Base-by-base conservation (phyloP, 139 green algal genomes). In the Klebsormidium nitens region DNA sequence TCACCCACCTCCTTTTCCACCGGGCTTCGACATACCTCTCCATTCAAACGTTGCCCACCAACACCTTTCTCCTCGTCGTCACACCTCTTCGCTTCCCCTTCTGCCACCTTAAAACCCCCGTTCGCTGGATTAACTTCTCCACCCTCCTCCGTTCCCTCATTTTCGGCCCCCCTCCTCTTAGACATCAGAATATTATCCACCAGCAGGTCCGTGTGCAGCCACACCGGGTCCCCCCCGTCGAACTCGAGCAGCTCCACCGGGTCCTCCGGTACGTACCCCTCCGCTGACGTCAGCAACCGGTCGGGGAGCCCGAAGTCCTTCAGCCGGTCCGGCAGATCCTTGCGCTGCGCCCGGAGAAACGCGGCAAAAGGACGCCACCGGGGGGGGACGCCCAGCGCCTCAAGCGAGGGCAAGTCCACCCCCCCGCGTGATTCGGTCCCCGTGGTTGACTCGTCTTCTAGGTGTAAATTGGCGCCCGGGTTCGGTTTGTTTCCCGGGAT, bases 121-220 rank as follows among this genome's bases (percentile, higher is more conserved):
- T n/a, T n/a, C n/a, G n/a, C n/a, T n/a, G n/a, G n/a, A n/a, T n/a
- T n/a, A n/a, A n/a, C n/a, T n/a, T n/a, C n/a, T n/a, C n/a, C n/a
- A n/a, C n/a, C n/a, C n/a, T n/a, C n/a, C n/a, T n/a, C n/a, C n/a
- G n/a, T n/a, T n/a, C n/a, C n/a, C n/a, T n/a, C n/a, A n/a, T n/a
- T n/a, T n/a, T n/a, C n/a, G n/a, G n/a, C n/a, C n/a, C n/a, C n/a
- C n/a, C n/a, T n/a, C 1, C 28, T 26, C 2, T 26, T 35, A 8
- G 49, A 26, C 28, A 69, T 35, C 46, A 69, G 46, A 39, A 69
- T 42, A 36, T 69, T 69, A 36, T 69, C 61, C 3, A 35, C 36
- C 61, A 69, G 56, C 3, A 55, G 34, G 48, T 69, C 61, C 31
- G 61, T 44, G 36, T 69, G 61, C 2, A 69, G 48, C 61, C 61